phyloP scores from a whole-genome alignment of 768 basidiomycete genomes.

The Lentinus tigrinus region DNA sequence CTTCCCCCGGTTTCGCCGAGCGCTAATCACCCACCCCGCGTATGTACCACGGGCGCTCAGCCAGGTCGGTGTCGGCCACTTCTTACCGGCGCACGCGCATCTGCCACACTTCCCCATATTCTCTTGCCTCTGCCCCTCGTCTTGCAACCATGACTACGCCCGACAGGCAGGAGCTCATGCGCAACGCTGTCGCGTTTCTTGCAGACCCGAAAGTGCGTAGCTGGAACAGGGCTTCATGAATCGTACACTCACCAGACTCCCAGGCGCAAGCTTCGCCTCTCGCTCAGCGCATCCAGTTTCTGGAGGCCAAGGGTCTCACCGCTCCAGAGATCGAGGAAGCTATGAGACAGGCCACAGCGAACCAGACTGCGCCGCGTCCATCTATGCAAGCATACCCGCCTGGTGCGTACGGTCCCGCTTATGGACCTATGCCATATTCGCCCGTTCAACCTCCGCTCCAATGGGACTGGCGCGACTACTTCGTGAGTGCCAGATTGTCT shows the following conservation, averaged over 20 bases:
- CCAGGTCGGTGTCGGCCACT: not conserved
- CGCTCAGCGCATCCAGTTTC: conserved; percentile 85
- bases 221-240: not conserved
- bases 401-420: conserved; percentile 39
- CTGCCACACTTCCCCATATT: not conserved
- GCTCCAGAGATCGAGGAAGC: conserved; percentile 84
- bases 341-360: conserved; percentile 56
- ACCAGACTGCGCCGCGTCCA: conserved; percentile 18
- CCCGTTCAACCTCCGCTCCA: conserved; percentile 44
- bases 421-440: conserved; percentile 42
- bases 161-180: conserved; percentile 72
- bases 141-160: conserved; percentile 41
- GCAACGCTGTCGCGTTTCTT: conserved; percentile 82
- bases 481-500: conserved; percentile 53
- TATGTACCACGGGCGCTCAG: not conserved
- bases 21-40: not conserved
- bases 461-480: conserved; percentile 98
- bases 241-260: not conserved
- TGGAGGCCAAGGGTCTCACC: conserved; percentile 92
- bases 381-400: conserved; percentile 19
- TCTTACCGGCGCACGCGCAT: not conserved
- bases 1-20: conserved; percentile 10
- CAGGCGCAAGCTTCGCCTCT: conserved; percentile 79
- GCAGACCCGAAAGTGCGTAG: conserved; percentile 72
- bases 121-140: not conserved